Percentiles rank a stretch among this genome's conserved stretches.
These are phyloP conservation scores for Pichia ethanolica DNA, from an alignment of 805 yeast species.

Conservation along the genomic window DNA sequence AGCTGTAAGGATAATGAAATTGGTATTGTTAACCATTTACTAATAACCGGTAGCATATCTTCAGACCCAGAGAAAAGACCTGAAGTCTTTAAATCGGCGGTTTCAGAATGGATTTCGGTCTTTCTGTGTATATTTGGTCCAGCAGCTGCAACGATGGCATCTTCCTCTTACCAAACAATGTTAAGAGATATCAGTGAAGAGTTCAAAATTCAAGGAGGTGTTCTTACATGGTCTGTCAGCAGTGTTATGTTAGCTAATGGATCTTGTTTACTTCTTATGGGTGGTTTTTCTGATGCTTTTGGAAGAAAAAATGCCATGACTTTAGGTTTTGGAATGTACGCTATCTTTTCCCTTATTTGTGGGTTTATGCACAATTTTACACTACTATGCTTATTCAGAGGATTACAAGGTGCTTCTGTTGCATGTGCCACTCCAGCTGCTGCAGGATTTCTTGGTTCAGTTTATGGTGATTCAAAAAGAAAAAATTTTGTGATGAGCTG, in stretches of 20 bases:
- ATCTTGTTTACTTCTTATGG: slow-evolving; percentile 35
- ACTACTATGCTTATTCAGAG: slow-evolving; percentile 35
- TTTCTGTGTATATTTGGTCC: slow-evolving; percentile 32
- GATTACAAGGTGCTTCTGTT: slow-evolving; percentile 36
- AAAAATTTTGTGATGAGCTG: slow-evolving; percentile 37
- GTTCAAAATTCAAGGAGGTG: slow-evolving; percentile 34
- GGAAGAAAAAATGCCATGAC: slow-evolving; percentile 37
- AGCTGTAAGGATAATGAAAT: no score
- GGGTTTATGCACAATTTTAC: slow-evolving; percentile 34
- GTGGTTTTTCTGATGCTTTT: slow-evolving; percentile 40
- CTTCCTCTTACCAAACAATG: slow-evolving; percentile 31
- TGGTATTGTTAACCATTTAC: no score
- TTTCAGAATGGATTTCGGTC: slow-evolving; percentile 30
- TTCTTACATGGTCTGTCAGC: slow-evolving; percentile 37
- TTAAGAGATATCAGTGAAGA: slow-evolving; percentile 29
- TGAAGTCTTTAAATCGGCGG: slow-evolving; percentile 24
- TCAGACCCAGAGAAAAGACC: slow-evolving; percentile 30
- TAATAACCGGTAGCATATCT: no score
- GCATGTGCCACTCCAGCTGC: slow-evolving; percentile 42
- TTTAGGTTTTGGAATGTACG: slow-evolving; percentile 27
- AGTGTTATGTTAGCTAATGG: slow-evolving; percentile 37
- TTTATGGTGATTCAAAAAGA: slow-evolving; percentile 32
- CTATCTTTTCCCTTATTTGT: slow-evolving; percentile 28
- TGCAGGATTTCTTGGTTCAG: slow-evolving; percentile 38
- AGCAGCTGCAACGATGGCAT: slow-evolving; percentile 33